Evolutionary conservation across 257 asterid species (phyloP), one percentile per base, ranked within the genome.

Genomic region (Nyctanthes arbortristis): DNA sequence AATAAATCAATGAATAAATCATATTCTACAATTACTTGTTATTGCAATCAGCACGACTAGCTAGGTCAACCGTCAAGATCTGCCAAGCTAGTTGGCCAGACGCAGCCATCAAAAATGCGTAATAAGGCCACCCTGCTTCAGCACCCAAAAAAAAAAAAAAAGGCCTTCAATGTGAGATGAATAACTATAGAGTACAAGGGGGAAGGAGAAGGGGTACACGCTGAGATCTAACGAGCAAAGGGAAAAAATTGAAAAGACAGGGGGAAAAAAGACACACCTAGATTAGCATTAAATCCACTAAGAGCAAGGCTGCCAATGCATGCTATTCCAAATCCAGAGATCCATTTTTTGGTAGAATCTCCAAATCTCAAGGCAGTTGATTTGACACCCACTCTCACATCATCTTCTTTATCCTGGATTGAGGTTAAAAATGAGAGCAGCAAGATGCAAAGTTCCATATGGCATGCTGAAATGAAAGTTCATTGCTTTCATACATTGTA

Each of bases 351-450:
- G 6, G 96, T 90, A 22, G 91, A 85, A 73, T 88, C 88, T 31
- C 96, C 97, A 78, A 93, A 89, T 76, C 91, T 74, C 76, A 93
- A 77, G 52, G 98, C 98, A 4, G 98, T 89, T 37, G 98, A 93
- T 82, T 90, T 93, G 62, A 93, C 93, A 35, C 98, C 97, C 52
- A 85, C 96, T 77, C 61, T 90, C 73, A 71, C 34, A 75, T 93
- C 97, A 24, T 93, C 97, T 67, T 81, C 91, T 79, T 91, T 93
- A 76, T 93, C 98, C 98, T 93, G 82, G 75, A 73, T 57, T 4
- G 3, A 2, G 28, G 58, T 49, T 49, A 49, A 20, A 13, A 20
- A 49, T 49, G 29, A 49, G 58, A 20, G 13, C 18, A 49, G 13
- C 5, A 1, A 49, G 58, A 49, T 13, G 13, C 58, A 49, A 20